A percentile compares a stretch with the other conserved stretches of the same genome.
Evolutionary conservation across 106 monocot species (phyloP).

Genomic region (Dactylorhiza incarnata): DNA sequence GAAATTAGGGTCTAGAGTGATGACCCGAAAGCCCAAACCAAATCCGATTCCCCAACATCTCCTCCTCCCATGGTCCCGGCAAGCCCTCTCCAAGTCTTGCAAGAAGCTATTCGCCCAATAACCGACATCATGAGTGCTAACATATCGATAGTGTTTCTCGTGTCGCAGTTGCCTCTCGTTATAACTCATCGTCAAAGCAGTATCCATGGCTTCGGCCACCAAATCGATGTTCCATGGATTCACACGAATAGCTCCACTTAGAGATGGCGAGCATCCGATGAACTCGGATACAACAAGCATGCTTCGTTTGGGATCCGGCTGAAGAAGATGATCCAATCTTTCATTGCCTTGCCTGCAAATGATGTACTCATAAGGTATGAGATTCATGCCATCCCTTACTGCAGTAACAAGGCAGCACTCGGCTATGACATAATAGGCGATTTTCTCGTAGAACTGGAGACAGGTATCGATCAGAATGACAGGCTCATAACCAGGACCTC

Average conservation of each 20-base stretch:
- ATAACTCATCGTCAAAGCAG: conserved; percentile 24
- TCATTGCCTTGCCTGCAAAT: conserved; percentile 40
- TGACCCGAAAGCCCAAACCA: conserved; percentile 39
- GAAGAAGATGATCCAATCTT: conserved; percentile 19
- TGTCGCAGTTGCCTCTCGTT: conserved; percentile 40
- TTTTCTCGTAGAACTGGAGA: conserved; percentile 42
- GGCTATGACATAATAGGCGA: conserved; percentile 40
- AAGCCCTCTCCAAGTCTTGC: conserved; percentile 47
- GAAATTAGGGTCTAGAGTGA: conserved; percentile 42
- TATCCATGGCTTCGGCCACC: conserved; percentile 43
- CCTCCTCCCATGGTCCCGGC: conserved; percentile 31
- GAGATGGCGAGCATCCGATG: conserved; percentile 45
- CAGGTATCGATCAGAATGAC: conserved; percentile 33
- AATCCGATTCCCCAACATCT: conserved; percentile 52
- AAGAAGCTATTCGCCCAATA: conserved; percentile 47
- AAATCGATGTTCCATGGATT: conserved; percentile 50
- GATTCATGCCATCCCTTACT: conserved; percentile 59
- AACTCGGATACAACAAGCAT: conserved; percentile 51
- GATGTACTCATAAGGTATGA: conserved; percentile 50
- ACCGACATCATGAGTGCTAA: conserved; percentile 42
- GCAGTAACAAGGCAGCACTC: conserved; percentile 52
- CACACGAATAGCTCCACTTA: conserved; percentile 46
- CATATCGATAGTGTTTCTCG: conserved; percentile 46
- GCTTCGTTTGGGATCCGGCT: conserved; percentile 29
- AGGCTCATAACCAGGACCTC: conserved; percentile 28